phyloP scores from a whole-genome alignment of 257 asterid genomes.

The Solanum pinnatisectum region DNA sequence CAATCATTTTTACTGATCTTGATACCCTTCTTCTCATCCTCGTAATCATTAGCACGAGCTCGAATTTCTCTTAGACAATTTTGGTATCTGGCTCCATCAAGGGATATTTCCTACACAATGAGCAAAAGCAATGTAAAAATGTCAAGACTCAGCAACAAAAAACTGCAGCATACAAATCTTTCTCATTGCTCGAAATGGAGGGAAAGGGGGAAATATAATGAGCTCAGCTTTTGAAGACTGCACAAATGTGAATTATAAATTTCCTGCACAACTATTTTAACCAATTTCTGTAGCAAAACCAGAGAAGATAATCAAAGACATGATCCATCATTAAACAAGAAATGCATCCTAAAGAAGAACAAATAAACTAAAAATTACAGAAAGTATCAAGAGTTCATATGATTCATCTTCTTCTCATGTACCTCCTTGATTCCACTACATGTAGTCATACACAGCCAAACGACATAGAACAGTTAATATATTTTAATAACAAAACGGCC shows the following conservation, averaged over 20 bases:
- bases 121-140: constrained; percentile 3
- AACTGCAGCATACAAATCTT: background rate
- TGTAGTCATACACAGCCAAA: background rate
- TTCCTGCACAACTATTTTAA: background rate
- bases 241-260: background rate
- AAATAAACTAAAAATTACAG: background rate
- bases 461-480: background rate
- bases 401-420: background rate
- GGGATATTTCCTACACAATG: constrained; percentile 80
- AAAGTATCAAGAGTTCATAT: background rate
- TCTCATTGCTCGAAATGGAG: background rate
- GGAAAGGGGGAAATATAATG: background rate
- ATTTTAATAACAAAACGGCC: background rate
- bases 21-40: constrained; percentile 82
- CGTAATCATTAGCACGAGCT: constrained; percentile 75
- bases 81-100: constrained; percentile 85
- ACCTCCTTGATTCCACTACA: background rate
- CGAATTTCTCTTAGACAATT: constrained; percentile 90
- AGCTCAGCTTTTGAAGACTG: background rate
- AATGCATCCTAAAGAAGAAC: background rate
- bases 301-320: background rate
- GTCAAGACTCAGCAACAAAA: background rate
- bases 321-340: background rate
- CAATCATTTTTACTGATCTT: constrained; percentile 74
- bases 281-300: background rate